Base-by-base conservation (phyloP, 176 grass and related monocot genomes). In the Zea luxurians region DNA sequence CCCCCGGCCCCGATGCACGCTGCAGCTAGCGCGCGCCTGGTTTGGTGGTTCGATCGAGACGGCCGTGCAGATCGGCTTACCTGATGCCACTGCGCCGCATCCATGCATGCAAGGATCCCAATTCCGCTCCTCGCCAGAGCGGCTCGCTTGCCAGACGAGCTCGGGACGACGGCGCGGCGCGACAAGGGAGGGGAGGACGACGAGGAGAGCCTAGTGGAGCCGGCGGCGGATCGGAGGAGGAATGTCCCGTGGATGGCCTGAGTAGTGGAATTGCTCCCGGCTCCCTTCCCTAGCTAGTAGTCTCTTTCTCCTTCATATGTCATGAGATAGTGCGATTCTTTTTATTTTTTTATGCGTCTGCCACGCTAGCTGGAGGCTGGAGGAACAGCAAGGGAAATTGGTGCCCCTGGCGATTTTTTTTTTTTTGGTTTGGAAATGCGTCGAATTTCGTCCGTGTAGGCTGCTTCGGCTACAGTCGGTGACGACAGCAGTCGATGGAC, bases 21-120 rank as follows among this genome's bases (percentile, higher is more conserved):
- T 11, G 40, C 18, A 10, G 35, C 20, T 59, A 48, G 34, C 43
- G 12, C 62, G 27, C 27, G 27, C 27, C 27, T 27, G 0, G 27
- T 27, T 8, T n/a, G 66, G 55, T n/a, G 66, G 55, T 77, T 74
- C 55, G 54, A 83, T 71, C 53, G n/a, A 67, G 55, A 40, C 15
- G 27, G 53, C 53, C 66, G 41, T 62, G 72, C 46, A 49, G 74
- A 73, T 37, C 9, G 7, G 53, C 36, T 87, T 78, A 92, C 91
- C 90, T 97, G 93, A 49, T 83, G 86, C 93, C 93, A 97, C 80
- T 87, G 90, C 60, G 88, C 83, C 13, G 93, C 76, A 76, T 97
- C 93, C 93, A 97, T 97, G 81, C 88, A 91, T 87, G 71, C 72
- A 68, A 89, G 59, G 73, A 66, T 71, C 83, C 54, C 67, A 84